These are phyloP conservation scores for Hyaloscypha hepaticicola DNA, from an alignment of 495 filamentous ascomycete genomes.

Conservation along the genomic window DNA sequence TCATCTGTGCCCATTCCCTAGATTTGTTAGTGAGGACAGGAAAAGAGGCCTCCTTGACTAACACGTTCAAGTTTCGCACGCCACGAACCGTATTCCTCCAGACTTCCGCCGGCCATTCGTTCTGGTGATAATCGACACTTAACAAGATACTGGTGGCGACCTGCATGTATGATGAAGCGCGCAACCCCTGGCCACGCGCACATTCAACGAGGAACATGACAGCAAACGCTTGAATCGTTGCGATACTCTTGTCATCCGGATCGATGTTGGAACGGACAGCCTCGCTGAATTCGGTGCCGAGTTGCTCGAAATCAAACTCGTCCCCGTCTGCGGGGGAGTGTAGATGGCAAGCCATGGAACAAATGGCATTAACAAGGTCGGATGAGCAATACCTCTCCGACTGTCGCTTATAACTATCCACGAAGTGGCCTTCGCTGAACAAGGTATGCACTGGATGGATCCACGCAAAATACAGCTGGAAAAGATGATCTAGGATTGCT, in stretches of 20 bases:
- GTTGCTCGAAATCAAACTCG: constrained; percentile 31
- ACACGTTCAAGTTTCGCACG: constrained; percentile 30
- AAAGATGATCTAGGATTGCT: constrained; percentile 37
- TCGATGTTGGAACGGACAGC: constrained; percentile 31
- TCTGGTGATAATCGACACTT: constrained; percentile 5
- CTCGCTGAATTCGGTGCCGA: constrained; percentile 37
- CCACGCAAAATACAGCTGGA: constrained; percentile 47
- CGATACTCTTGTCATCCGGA: constrained; percentile 28
- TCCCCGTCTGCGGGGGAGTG: constrained; percentile 29
- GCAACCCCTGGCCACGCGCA: constrained; percentile 33
- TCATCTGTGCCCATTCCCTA: constrained; percentile 34
- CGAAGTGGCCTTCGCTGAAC: constrained; percentile 41
- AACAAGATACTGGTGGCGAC: constrained; percentile 28
- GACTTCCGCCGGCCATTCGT: constrained; percentile 21
- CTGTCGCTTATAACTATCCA: constrained; percentile 32
- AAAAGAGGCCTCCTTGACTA: constrained; percentile 5
- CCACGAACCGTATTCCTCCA: constrained; percentile 28
- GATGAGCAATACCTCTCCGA: constrained; percentile 34
- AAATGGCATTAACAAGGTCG: constrained; percentile 41
- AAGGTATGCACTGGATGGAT: constrained; percentile 45
- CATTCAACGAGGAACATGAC: constrained; percentile 39
- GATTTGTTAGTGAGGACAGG: constrained; percentile 12
- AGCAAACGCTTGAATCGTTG: constrained; percentile 37
- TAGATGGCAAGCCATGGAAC: constrained; percentile 43
- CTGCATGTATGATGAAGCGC: constrained; percentile 37